Conservation (phyloP, 257 asterid genomes). For the Gentiana macrophylla region DNA sequence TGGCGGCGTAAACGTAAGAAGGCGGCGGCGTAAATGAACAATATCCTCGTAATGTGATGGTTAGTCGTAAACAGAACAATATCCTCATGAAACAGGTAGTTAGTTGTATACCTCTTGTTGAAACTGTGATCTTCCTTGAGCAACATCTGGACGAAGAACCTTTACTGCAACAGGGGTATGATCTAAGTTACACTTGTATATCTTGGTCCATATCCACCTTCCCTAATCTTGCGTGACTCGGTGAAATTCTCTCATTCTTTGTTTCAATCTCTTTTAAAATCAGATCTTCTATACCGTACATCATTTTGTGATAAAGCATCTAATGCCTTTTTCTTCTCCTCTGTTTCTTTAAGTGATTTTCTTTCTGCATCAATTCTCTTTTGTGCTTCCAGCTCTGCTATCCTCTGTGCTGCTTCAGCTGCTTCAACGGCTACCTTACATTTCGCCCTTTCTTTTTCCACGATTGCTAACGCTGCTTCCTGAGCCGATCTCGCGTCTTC, state of each 20-base stretch:
- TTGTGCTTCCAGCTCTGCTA: constrained; percentile 82
- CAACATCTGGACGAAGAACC: constrained; percentile 93
- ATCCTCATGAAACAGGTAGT: no score
- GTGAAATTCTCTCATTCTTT: constrained; percentile 63
- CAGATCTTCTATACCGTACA: constrained; percentile 65
- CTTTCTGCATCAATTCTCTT: constrained; percentile 65
- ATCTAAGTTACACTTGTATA: constrained; percentile 51
- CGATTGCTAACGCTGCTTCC: constrained; percentile 76
- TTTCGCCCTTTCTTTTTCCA: constrained; percentile 62
- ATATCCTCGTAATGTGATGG: no score
- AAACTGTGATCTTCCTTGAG: constrained; percentile 89
- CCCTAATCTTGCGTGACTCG: constrained; percentile 60
- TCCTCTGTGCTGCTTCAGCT: constrained; percentile 81
- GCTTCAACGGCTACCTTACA: constrained; percentile 80
- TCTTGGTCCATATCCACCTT: constrained; percentile 97
- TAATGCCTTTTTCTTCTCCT: constrained; percentile 57
- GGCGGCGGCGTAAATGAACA: no score
- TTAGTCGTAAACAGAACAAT: no score
- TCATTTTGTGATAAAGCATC: constrained; percentile 47
- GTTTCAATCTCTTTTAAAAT: constrained; percentile 70
- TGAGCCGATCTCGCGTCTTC: constrained; percentile 64
- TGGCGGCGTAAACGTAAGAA: no score
- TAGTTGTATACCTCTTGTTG: constrained; percentile 68
- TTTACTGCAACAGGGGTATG: constrained; percentile 78
- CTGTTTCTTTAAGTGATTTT: constrained; percentile 62